These are phyloP conservation scores for Neurospora sp. DNA, from an alignment of 2,329 filamentous ascomycete species.

Conservation along the genomic window DNA sequence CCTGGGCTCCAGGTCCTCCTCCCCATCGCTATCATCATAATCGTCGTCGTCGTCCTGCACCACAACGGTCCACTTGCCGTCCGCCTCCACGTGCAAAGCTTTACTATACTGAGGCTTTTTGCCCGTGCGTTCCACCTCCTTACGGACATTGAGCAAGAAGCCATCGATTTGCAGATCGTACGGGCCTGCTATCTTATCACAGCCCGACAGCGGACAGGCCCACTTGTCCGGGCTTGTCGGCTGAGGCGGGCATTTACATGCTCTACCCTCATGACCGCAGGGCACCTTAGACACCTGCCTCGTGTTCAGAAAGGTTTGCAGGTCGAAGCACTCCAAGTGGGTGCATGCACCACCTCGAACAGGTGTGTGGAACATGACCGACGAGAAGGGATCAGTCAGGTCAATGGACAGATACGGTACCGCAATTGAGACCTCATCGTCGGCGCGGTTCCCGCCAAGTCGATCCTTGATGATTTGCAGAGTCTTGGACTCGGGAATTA, in stretches of 20 bases:
- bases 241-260: conserved; percentile 32
- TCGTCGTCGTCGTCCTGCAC: conserved; percentile 24
- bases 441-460: conserved; percentile 30
- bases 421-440: conserved; percentile 55
- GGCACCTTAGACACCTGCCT: conserved; percentile 33
- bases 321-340: conserved; percentile 85
- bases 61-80: conserved; percentile 54
- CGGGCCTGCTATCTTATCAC: conserved; percentile 66
- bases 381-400: conserved; percentile 57
- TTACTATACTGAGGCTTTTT: conserved; percentile 22
- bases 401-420: conserved; percentile 50
- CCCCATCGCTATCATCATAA: conserved; percentile 20
- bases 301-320: conserved; percentile 67
- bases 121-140: conserved; percentile 36
- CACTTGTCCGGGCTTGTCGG: conserved; percentile 59
- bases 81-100: conserved; percentile 50
- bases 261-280: conserved; percentile 18
- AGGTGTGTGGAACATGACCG: conserved; percentile 56
- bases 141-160: conserved; percentile 57
- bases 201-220: conserved; percentile 67
- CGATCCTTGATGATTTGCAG: conserved; percentile 45
- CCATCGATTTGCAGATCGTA: conserved; percentile 59
- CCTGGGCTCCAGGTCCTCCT: neutral
- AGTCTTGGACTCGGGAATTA: conserved; percentile 37
- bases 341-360: conserved; percentile 59